These are phyloP conservation scores for Amylostereum areolatum DNA, from an alignment of 1,284 basidiomycete species.

Conservation along the genomic window DNA sequence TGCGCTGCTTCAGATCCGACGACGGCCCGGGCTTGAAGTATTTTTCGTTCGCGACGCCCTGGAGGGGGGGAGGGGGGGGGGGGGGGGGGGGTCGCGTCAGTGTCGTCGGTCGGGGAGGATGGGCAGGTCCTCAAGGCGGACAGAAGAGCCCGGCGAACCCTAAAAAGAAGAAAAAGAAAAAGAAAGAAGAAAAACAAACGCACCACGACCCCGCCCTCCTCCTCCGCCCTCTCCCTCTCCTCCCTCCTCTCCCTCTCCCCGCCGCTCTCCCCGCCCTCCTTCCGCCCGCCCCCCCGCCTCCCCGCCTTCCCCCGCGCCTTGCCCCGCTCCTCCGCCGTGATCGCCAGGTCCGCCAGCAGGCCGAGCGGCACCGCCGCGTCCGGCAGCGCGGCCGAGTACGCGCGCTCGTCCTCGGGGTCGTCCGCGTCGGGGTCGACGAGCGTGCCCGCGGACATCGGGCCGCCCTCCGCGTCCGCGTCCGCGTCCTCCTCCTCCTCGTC, in stretches of 20 bases:
- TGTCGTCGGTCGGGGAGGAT: no score
- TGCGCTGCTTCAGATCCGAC: constrained; percentile 66
- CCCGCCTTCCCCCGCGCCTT: constrained; percentile 2
- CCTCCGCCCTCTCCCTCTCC: constrained; percentile 31
- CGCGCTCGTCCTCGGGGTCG: constrained; percentile 33
- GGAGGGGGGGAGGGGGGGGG: no score
- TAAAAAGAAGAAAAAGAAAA: no score
- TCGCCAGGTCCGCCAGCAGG: constrained; percentile 62
- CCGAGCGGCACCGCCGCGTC: constrained; percentile 69
- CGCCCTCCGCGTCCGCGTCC: constrained; percentile 12
- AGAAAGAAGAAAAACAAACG: constrained; percentile 20
- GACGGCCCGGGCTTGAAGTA: constrained; percentile 73
- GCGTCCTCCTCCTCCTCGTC: constrained; percentile 18
- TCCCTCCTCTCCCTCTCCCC: constrained; percentile 26
- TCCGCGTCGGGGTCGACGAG: constrained; percentile 15
- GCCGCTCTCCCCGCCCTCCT: constrained; percentile 25
- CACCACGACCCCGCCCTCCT: constrained; percentile 64
- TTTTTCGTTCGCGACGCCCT: constrained; percentile 74
- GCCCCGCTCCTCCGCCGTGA: constrained; percentile 25
- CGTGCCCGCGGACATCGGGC: constrained; percentile 10
- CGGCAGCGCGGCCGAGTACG: constrained; percentile 49
- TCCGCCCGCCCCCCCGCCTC: constrained; percentile 28
- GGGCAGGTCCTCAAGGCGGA: no score
- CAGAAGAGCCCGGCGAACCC: no score
- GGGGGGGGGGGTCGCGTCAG: no score